Percentiles rank a stretch among this genome's conserved stretches.
phyloP scores from a whole-genome alignment of 2,329 filamentous ascomycete species.

The Gnomoniopsis sp. region DNA sequence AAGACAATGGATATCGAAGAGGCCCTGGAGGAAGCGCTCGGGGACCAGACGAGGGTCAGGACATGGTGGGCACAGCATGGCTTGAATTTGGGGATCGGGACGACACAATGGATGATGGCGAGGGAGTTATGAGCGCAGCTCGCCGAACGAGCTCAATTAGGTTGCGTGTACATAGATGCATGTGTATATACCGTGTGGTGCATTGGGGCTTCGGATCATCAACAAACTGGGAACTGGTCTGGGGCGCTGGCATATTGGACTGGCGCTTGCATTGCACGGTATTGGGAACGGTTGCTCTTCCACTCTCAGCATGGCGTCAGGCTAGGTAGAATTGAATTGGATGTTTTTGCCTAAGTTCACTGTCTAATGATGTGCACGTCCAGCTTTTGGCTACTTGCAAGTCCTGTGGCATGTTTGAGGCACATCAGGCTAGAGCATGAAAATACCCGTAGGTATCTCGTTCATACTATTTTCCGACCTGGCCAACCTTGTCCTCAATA shows the following conservation, averaged over 20 bases:
- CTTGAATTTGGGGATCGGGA: slow-evolving; percentile 74
- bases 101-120: slow-evolving; percentile 86
- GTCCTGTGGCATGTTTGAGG: background rate
- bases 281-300: background rate
- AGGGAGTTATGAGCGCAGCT: slow-evolving; percentile 56
- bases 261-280: background rate
- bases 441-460: too few species aligned
- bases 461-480: too few species aligned
- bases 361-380: background rate
- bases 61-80: slow-evolving; percentile 88
- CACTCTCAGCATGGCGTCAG: slow-evolving; percentile 14
- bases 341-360: background rate
- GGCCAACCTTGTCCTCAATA: too few species aligned
- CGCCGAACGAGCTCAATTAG: background rate
- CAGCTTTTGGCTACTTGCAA: background rate
- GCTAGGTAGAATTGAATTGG: slow-evolving; percentile 8
- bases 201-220: background rate
- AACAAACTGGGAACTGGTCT: background rate
- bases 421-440: too few species aligned
- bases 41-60: slow-evolving; percentile 66
- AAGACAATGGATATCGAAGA: slow-evolving; percentile 96
- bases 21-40: slow-evolving; percentile 82
- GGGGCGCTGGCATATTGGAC: background rate
- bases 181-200: background rate
- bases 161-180: background rate